Evolutionary conservation across 768 basidiomycete species (phyloP), one percentile per base, ranked within the genome.

Genomic region (Boletus fagicola): DNA sequence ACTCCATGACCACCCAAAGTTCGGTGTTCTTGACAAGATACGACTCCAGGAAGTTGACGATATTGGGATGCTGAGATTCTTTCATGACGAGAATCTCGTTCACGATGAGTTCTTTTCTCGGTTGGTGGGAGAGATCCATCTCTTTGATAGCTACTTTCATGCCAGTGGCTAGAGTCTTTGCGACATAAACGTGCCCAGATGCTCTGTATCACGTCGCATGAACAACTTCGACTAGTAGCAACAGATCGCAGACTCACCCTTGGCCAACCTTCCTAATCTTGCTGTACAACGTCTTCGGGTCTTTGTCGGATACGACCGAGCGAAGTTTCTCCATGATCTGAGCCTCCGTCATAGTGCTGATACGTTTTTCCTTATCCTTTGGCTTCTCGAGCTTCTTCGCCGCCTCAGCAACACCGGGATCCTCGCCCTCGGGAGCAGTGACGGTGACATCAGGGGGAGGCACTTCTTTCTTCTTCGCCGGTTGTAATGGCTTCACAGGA

Each of bases 261-360:
- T 99, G 96, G 35, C 96, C 96, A 59, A 99, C 93, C 77, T 98
- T 99, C 79, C 92, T 94, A 73, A 98, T 97, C 80, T 97, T 98
- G 65, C 88, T 90, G 74, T 98, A 99, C 20, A 96, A 70, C 63
- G 80, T 66, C 75, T 91, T 94, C 24, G 96, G 96, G 70, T 98
- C 96, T 22, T 92, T 87, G 43, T 83, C 77, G 43, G 81, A 85
- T 47, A 98, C 95, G 1, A 98, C 94, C 61, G 85, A 85, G 62
- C 93, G 80, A 63, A 99, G 77, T 76, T 96, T 97, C 71, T 95
- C 92, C 95, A 98, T 97, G 65, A 98, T 95, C 77, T 99, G 96
- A 49, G 88, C 89, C 75, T 99, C 96, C 49, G 89, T 90, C 92
- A 99, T 92, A 39, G 94, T 91, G 62, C 92, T 94, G 65, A 98